Evolutionary conservation across 2,329 filamentous ascomycete genomes (phyloP).

Genomic region (Pseudocercospora pini-densiflorae): DNA sequence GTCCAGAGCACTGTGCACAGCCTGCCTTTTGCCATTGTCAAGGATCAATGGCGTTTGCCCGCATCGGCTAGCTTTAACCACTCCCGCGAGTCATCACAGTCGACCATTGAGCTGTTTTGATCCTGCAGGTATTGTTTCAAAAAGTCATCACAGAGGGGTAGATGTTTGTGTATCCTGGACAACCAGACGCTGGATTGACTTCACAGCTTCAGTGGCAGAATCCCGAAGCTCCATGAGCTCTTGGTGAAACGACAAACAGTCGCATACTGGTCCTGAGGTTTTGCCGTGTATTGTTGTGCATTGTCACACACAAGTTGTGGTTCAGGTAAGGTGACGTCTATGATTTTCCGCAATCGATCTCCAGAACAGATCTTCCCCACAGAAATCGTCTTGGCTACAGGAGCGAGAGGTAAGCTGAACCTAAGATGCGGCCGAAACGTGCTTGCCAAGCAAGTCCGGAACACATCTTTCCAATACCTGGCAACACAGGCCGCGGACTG

Average conservation of each 20-base stretch:
- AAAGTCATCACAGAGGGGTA: conserved; percentile 1
- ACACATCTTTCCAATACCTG: conserved; percentile 4
- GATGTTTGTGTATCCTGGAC: not conserved
- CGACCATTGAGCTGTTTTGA: not conserved
- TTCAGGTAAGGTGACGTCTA: conserved; percentile 11
- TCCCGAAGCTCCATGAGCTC: not conserved
- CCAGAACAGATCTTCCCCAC: conserved; percentile 19
- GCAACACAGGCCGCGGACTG: conserved; percentile 13
- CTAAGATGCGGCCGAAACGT: conserved; percentile 9
- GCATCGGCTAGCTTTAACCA: conserved; percentile 12
- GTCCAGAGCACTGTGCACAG: conserved; percentile 20
- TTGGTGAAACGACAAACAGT: not conserved
- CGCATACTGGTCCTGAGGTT: not conserved
- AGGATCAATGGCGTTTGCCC: conserved; percentile 8
- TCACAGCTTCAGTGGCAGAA: not conserved
- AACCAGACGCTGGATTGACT: conserved; percentile 1
- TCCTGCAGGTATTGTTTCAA: not conserved
- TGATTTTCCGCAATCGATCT: conserved; percentile 16
- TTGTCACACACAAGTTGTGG: not conserved
- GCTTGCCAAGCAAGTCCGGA: conserved; percentile 10
- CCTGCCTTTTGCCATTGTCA: conserved; percentile 16
- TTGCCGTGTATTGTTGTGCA: conserved; percentile 9
- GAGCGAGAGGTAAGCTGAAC: conserved; percentile 5
- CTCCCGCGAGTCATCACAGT: conserved; percentile 1
- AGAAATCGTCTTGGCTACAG: conserved; percentile 18